Conservation (phyloP, 495 filamentous ascomycete species). For the Penicillium cinerascens region DNA sequence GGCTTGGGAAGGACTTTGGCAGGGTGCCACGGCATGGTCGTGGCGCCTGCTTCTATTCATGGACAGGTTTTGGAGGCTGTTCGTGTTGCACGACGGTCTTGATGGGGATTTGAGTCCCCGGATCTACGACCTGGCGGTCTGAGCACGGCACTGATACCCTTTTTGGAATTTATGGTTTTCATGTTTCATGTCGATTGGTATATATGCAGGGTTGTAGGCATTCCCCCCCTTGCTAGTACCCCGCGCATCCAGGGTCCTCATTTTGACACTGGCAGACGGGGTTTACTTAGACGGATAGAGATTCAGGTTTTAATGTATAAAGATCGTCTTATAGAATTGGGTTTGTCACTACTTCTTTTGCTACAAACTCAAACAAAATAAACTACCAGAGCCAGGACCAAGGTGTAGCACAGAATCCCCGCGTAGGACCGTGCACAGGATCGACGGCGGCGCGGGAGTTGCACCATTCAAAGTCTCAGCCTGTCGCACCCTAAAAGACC, state of each 20-base stretch:
- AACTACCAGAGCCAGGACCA: not conserved
- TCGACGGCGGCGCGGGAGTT: not conserved
- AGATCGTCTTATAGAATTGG: not conserved
- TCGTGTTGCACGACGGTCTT: constrained; percentile 10
- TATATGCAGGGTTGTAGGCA: not conserved
- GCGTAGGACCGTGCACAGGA: not conserved
- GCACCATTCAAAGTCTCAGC: not conserved
- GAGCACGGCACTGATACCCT: not conserved
- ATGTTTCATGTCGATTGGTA: not conserved
- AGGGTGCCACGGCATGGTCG: constrained; percentile 42
- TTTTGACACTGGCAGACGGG: no score
- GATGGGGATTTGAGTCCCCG: not conserved
- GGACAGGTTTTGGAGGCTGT: constrained; percentile 37
- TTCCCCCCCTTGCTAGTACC: constrained; percentile 2
- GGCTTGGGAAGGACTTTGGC: constrained; percentile 38
- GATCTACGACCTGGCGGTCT: not conserved
- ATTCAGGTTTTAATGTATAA: not conserved
- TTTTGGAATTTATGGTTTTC: not conserved
- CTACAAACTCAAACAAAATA: not conserved
- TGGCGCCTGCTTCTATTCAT: constrained; percentile 41
- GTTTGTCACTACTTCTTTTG: not conserved
- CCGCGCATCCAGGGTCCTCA: constrained; percentile 3
- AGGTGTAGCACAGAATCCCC: not conserved
- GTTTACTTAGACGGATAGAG: not conserved
- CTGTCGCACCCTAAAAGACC: no score